These are phyloP conservation scores for Fraxinus greggii DNA, from an alignment of 305 asterid species.

Conservation along the genomic window DNA sequence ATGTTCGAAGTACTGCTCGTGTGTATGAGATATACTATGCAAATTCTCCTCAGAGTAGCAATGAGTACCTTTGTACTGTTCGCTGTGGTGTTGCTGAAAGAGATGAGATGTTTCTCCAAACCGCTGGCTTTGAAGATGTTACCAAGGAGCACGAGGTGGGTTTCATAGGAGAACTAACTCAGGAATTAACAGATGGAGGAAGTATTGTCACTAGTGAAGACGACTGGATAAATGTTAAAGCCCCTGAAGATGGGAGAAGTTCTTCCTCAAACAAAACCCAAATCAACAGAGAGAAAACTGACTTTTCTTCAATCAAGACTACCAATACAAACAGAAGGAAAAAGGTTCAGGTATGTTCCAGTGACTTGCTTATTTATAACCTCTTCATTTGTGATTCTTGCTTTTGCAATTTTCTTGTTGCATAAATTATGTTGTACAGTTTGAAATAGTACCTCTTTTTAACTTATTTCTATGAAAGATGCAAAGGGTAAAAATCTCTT, in stretches of 20 bases:
- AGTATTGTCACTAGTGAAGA: constrained; percentile 54
- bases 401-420: background rate
- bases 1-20: constrained; percentile 87
- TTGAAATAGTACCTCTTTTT: background rate
- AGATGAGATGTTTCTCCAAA: constrained; percentile 54
- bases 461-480: background rate
- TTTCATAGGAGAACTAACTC: constrained; percentile 28
- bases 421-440: background rate
- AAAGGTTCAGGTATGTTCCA: constrained; percentile 49
- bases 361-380: constrained; percentile 7
- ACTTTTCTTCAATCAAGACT: background rate
- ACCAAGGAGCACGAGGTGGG: constrained; percentile 30
- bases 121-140: constrained; percentile 38
- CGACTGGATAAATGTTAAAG: constrained; percentile 78
- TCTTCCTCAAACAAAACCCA: constrained; percentile 35
- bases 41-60: constrained; percentile 38
- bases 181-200: constrained; percentile 44
- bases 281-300: constrained; percentile 23
- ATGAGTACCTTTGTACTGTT: constrained; percentile 74
- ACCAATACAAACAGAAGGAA: background rate
- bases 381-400: constrained; percentile 5
- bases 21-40: constrained; percentile 70
- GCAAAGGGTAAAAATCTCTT: background rate
- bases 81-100: constrained; percentile 72
- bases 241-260: constrained; percentile 33